A percentile compares a stretch with the other conserved stretches of the same genome.
phyloP scores from a whole-genome alignment of 768 basidiomycete genomes.

The Tephrocybe sp. region DNA sequence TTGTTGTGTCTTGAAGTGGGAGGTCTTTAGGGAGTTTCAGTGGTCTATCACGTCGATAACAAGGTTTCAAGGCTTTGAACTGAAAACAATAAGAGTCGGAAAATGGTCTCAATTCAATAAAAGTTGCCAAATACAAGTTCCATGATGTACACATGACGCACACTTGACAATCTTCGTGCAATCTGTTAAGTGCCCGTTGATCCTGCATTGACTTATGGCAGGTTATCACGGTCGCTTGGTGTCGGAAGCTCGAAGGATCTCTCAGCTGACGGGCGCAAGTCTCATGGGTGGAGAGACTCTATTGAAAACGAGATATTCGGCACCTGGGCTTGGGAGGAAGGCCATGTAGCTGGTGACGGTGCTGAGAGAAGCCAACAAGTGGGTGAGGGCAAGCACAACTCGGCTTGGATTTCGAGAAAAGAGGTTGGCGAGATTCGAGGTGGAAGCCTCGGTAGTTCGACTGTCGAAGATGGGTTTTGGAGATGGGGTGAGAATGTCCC shows the following conservation, averaged over 20 bases:
- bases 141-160: no score
- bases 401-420: slow-evolving; percentile 40
- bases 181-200: no score
- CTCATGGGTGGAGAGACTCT: slow-evolving; percentile 49
- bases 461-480: slow-evolving; percentile 52
- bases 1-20: no score
- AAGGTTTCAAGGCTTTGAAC: no score
- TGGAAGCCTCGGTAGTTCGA: slow-evolving; percentile 29
- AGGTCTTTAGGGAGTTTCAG: no score
- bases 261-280: slow-evolving; percentile 45
- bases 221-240: slow-evolving; percentile 38
- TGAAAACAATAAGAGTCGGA: no score
- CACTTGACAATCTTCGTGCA: no score
- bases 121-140: no score
- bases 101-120: no score
- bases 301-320: slow-evolving; percentile 68
- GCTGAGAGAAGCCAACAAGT: slow-evolving; percentile 43
- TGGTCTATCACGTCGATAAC: no score
- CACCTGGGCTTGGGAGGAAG: slow-evolving; percentile 64
- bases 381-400: slow-evolving; percentile 40
- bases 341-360: slow-evolving; percentile 55
- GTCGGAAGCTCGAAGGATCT: slow-evolving; percentile 35
- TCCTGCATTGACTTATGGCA: slow-evolving; percentile 34
- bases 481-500: slow-evolving; percentile 59
- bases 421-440: slow-evolving; percentile 23